Evolutionary conservation across 192 early-diverging fungal genomes (phyloP), one percentile per base, ranked within the genome.

Genomic region (Coemansia guatemalensis): DNA sequence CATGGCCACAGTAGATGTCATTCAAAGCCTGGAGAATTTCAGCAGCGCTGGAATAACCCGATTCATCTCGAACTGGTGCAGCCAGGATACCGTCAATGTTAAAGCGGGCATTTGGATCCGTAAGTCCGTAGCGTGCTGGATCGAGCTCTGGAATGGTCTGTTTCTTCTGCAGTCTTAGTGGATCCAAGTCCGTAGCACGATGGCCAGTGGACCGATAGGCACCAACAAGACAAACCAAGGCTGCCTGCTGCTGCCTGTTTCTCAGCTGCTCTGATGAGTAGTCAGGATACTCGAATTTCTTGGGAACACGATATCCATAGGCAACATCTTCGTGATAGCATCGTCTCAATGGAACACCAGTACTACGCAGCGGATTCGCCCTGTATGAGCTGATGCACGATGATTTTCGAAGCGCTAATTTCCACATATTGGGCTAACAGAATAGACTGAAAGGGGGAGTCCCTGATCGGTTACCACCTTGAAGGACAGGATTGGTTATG

Each of bases 231-330:
- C 95, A 88, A 21, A 98, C 73, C 23, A 98, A 82, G 59, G 91
- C 91, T 41, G 93, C 89, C 53, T 94, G 87, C 53, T 86, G 71
- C 51, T 89, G 89, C 41, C 96, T 85, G 83, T 97, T 98, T 12
- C 68, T 74, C 2, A 96, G 83, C 66, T 98, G 91, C 54, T 86
- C 85, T 21, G 82, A 66, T 20, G 89, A 86, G 76, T 91, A 97
- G 75, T 97, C 94, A 4, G 87, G 88, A 50, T 90, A 79, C 29
- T 75, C 80, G 54, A 76, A 84, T 25, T 75, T 81, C 21, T 87
- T 85, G 44, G 92, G 90, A 6, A 87, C 84, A n/a, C 95, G 86
- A 72, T 90, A 97, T 11, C 95, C 95, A 68, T 94, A 96, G 3
- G 89, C 88, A 48, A 89, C 88, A 32, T 88, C 84, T 51, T 92